phyloP scores from a whole-genome alignment of 2,329 filamentous ascomycete genomes.

The Aureobasidium sp. region DNA sequence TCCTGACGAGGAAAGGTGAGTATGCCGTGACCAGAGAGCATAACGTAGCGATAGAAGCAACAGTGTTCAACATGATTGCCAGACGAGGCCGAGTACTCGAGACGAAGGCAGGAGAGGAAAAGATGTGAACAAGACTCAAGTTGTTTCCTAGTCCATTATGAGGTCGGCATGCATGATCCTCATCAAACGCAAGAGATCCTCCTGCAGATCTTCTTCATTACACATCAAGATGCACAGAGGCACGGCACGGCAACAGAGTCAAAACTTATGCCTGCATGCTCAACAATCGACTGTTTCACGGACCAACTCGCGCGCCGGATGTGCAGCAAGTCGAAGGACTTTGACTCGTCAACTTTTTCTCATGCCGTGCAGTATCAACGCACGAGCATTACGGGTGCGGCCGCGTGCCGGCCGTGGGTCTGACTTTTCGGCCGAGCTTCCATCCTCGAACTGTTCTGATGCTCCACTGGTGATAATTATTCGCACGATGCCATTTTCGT shows the following conservation, averaged over 20 bases:
- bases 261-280: background rate
- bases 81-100: background rate
- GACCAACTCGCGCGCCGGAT: slow-evolving; percentile 5
- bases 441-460: background rate
- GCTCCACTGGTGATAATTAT: no score
- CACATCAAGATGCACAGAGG: slow-evolving; percentile 1
- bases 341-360: slow-evolving; percentile 5
- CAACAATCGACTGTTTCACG: slow-evolving; percentile 2
- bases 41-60: background rate
- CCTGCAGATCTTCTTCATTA: slow-evolving; percentile 7
- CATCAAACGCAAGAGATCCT: slow-evolving; percentile 2
- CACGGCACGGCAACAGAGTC: background rate
- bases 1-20: slow-evolving; percentile 13
- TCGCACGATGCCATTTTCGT: no score
- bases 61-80: slow-evolving; percentile 1
- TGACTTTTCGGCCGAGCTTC: background rate
- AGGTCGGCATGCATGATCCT: background rate
- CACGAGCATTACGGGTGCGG: background rate
- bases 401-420: background rate
- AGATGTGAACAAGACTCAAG: background rate
- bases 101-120: background rate
- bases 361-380: slow-evolving; percentile 7
- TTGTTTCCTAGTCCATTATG: background rate
- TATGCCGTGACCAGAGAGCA: slow-evolving; percentile 4
- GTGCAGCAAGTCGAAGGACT: slow-evolving; percentile 4